Conservation (phyloP, 169 alveolate species). For the Plasmodium adleri region DNA sequence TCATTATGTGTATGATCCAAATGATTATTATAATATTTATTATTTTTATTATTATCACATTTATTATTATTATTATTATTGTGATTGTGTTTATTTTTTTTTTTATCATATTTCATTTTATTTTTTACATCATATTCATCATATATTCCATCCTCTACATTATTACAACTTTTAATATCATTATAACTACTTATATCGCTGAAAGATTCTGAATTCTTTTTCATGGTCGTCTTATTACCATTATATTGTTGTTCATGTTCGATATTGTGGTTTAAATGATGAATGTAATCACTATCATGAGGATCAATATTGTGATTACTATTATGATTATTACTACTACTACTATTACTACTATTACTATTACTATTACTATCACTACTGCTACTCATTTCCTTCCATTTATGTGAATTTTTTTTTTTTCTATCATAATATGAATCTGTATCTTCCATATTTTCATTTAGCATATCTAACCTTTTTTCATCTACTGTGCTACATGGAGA, state of each 20-base stretch:
- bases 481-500: not conserved
- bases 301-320: not conserved
- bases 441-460: not conserved
- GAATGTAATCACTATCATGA: not conserved
- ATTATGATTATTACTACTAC: not conserved
- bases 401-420: conserved; percentile 1
- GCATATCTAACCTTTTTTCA: not conserved
- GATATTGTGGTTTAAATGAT: not conserved
- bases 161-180: not conserved
- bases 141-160: conserved; percentile 5
- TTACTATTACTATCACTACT: not conserved
- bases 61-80: not conserved
- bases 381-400: not conserved
- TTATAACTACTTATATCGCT: not conserved
- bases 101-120: not conserved
- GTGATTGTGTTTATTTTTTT: not conserved
- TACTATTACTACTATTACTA: not conserved
- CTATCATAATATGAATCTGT: not conserved
- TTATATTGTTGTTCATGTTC: not conserved
- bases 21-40: too few species aligned
- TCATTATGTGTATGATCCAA: too few species aligned
- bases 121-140: conserved; percentile 4
- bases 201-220: not conserved
- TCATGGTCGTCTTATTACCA: too few species aligned
- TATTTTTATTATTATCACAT: not conserved